These are phyloP conservation scores for Dactylellina drechsleri DNA, from an alignment of 2,329 filamentous ascomycete genomes.

Conservation along the genomic window DNA sequence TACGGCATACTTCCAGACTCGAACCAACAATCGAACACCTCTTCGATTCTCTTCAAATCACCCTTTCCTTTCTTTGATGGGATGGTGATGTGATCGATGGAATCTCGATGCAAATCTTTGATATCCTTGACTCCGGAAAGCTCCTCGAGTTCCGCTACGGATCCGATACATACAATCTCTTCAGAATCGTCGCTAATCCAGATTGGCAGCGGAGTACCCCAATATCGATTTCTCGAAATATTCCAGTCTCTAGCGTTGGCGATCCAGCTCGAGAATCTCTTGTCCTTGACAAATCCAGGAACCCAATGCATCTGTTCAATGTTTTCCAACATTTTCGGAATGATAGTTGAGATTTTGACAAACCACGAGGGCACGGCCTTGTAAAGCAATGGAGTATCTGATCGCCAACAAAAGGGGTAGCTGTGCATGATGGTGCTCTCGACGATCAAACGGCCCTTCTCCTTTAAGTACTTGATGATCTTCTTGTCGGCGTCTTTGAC, in stretches of 20 bases:
- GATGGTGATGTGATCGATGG: constrained; percentile 93
- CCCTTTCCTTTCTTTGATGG: constrained; percentile 89
- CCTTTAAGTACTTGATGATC: constrained; percentile 89
- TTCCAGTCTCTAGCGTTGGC: constrained; percentile 93
- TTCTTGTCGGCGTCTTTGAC: constrained; percentile 92
- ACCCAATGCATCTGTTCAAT: constrained; percentile 93
- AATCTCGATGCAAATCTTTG: constrained; percentile 88
- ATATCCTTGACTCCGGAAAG: constrained; percentile 89
- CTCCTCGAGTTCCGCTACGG: constrained; percentile 82
- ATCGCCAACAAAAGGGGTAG: constrained; percentile 92
- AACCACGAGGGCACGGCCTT: constrained; percentile 95
- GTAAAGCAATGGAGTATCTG: constrained; percentile 94
- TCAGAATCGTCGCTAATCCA: constrained; percentile 92
- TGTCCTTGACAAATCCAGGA: constrained; percentile 87
- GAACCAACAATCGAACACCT: constrained; percentile 98
- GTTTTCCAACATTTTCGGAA: constrained; percentile 88
- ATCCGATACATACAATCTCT: constrained; percentile 86
- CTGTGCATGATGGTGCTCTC: constrained; percentile 90
- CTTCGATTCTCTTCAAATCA: constrained; percentile 79
- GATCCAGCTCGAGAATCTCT: constrained; percentile 91
- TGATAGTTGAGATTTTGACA: constrained; percentile 82
- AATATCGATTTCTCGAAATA: constrained; percentile 90
- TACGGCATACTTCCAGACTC: constrained; percentile 97
- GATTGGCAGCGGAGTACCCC: constrained; percentile 90
- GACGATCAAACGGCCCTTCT: constrained; percentile 77